Evolutionary conservation across 148 eudicot species (phyloP).

Genomic region (Heliamphora exappendiculata): DNA sequence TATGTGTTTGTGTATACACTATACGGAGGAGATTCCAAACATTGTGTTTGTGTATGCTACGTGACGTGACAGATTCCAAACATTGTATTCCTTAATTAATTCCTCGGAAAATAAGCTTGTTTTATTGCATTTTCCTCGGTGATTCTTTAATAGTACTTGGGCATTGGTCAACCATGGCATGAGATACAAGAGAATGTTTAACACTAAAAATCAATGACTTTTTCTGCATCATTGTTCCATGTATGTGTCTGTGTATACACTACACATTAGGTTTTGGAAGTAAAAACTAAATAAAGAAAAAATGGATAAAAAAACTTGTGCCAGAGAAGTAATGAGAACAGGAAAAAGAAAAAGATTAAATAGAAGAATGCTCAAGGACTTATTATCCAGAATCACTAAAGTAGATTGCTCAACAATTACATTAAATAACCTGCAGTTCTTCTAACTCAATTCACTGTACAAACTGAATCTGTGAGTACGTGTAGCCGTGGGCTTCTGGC

Average conservation of each 20-base stretch:
- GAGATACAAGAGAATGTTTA: too few species aligned
- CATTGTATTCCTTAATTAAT: not conserved
- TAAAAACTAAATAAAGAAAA: too few species aligned
- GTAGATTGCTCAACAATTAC: not conserved
- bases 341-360: too few species aligned
- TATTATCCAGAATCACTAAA: not conserved
- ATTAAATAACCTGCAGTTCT: not conserved
- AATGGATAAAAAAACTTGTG: not conserved
- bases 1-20: too few species aligned
- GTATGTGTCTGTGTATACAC: too few species aligned
- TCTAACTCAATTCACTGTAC: not conserved
- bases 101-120: not conserved
- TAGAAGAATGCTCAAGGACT: too few species aligned
- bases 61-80: not conserved
- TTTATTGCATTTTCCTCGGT: not conserved
- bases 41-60: not conserved
- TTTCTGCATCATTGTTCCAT: too few species aligned
- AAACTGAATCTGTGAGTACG: not conserved
- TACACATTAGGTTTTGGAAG: too few species aligned
- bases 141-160: not conserved
- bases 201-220: too few species aligned
- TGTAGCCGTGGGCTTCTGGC: too few species aligned
- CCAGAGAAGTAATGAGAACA: not conserved
- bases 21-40: too few species aligned
- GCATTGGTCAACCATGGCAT: not conserved